phyloP scores from a whole-genome alignment of 2,329 filamentous ascomycete genomes.

The Colletotrichum neosansevieriae region DNA sequence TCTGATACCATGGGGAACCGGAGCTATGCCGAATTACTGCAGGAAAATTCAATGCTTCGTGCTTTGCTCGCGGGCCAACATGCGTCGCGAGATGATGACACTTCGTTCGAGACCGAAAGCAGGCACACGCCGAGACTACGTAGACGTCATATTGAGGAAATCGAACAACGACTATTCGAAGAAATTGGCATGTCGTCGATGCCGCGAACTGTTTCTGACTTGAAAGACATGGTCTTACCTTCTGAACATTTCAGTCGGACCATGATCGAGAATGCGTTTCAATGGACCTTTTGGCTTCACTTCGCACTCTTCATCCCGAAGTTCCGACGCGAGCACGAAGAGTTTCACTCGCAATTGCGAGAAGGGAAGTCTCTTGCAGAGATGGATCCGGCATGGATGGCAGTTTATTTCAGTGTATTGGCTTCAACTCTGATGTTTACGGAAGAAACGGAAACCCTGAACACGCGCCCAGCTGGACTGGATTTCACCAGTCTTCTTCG shows the following conservation, averaged over 20 bases:
- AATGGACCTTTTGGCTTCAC: constrained; percentile 7
- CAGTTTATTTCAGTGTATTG: neutral
- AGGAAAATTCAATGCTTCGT: neutral
- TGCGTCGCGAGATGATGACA: neutral
- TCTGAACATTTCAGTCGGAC: neutral
- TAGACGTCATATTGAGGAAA: neutral
- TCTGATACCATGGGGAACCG: neutral
- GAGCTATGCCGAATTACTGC: neutral
- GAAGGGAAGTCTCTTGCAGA: neutral
- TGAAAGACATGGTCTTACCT: neutral
- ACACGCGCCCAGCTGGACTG: neutral
- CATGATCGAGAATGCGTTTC: neutral
- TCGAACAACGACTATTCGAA: neutral
- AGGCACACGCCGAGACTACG: neutral
- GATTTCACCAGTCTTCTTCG: neutral
- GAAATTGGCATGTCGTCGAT: constrained; percentile 1
- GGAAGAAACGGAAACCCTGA: neutral
- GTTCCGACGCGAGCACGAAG: neutral
- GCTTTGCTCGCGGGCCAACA: neutral
- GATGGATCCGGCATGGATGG: neutral
- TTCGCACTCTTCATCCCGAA: neutral
- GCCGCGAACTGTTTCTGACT: neutral
- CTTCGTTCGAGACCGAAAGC: neutral
- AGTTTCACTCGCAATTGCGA: neutral
- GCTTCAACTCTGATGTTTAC: neutral